phyloP scores from a whole-genome alignment of 2,329 filamentous ascomycete species.

The Aureobasidium sp. region DNA sequence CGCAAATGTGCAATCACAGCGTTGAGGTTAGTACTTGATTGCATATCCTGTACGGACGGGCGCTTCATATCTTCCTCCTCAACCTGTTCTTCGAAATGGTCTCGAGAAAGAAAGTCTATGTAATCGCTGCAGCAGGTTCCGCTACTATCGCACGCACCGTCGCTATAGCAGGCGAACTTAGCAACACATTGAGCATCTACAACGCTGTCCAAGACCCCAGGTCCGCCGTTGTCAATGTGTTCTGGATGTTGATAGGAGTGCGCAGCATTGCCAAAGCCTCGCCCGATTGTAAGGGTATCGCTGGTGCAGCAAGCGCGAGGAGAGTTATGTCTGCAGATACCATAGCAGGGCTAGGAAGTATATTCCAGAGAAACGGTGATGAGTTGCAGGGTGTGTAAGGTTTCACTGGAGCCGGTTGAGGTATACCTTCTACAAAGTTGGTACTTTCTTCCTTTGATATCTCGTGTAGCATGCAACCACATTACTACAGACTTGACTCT shows the following conservation, averaged over 20 bases:
- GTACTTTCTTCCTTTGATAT: too few relatives aligned
- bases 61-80: background rate
- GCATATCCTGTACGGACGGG: background rate
- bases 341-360: background rate
- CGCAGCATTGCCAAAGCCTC: background rate
- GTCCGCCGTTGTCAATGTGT: background rate
- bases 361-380: background rate
- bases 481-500: too few relatives aligned
- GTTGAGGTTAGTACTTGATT: background rate
- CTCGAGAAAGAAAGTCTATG: too few relatives aligned
- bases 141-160: slow-evolving; percentile 3
- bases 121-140: background rate
- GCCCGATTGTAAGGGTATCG: background rate
- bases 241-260: background rate
- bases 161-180: slow-evolving; percentile 11
- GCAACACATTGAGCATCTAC: slow-evolving; percentile 12
- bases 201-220: slow-evolving; percentile 10
- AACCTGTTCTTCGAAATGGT: too few relatives aligned
- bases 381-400: background rate
- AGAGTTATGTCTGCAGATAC: background rate
- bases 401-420: too few relatives aligned
- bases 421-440: too few relatives aligned
- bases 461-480: too few relatives aligned
- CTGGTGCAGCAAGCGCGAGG: background rate
- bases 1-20: background rate